These are phyloP conservation scores for Leccinum subtestaceum DNA, from an alignment of 768 basidiomycete genomes.

Conservation along the genomic window DNA sequence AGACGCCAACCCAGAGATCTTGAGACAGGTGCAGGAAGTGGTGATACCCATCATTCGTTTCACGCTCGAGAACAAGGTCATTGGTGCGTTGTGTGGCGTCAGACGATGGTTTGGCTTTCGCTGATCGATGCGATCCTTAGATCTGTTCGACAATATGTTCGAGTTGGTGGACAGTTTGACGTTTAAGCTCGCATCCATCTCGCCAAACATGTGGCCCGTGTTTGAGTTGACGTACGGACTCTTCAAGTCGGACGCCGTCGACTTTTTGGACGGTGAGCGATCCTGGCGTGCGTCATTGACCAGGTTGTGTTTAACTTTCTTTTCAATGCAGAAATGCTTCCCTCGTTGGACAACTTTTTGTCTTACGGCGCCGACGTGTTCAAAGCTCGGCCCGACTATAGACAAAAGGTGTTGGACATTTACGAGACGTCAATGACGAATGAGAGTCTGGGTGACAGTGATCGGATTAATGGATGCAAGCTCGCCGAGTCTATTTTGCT, in stretches of 20 bases:
- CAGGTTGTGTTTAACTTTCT: not conserved
- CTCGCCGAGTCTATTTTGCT: conserved; percentile 80
- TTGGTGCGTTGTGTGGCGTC: conserved; percentile 48
- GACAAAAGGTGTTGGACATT: conserved; percentile 78
- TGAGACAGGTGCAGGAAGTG: conserved; percentile 77
- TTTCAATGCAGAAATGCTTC: conserved; percentile 72
- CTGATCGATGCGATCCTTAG: conserved; percentile 34
- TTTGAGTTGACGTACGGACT: conserved; percentile 79
- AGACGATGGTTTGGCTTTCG: not conserved
- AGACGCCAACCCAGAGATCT: conserved; percentile 68
- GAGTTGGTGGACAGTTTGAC: conserved; percentile 83
- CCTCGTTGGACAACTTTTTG: conserved; percentile 84
- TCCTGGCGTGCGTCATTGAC: not conserved
- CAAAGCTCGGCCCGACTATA: conserved; percentile 70
- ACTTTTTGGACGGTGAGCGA: conserved; percentile 77
- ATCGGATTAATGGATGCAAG: conserved; percentile 81
- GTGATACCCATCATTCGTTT: conserved; percentile 74
- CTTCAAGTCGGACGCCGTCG: conserved; percentile 80
- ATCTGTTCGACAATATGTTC: conserved; percentile 85
- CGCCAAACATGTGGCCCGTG: conserved; percentile 83
- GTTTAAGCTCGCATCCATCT: conserved; percentile 73
- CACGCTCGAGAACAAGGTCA: conserved; percentile 72
- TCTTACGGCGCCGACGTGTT: conserved; percentile 79
- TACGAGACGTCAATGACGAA: conserved; percentile 72
- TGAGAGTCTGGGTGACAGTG: conserved; percentile 76